Evolutionary conservation across 192 early-diverging fungal genomes (phyloP).

Genomic region (Coemansia sp.): DNA sequence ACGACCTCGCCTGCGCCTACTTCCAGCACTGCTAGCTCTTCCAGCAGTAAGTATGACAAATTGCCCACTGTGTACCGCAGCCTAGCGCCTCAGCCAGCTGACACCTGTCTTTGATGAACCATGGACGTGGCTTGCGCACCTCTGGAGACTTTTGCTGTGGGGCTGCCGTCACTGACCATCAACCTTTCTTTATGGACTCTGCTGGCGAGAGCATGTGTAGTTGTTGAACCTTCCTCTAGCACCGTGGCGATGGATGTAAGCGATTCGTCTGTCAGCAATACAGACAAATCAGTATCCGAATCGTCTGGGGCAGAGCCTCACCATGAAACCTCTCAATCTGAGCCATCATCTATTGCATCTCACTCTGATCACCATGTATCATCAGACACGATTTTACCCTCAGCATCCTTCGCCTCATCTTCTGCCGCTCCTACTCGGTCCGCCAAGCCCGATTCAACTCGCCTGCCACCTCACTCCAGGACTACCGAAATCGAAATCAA

Average conservation of each 20-base stretch:
- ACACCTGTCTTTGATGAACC: background rate
- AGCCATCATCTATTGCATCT: background rate
- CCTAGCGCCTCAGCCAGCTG: background rate
- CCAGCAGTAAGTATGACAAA: background rate
- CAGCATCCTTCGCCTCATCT: background rate
- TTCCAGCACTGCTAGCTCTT: background rate
- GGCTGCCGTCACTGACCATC: slow-evolving; percentile 2
- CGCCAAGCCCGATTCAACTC: background rate
- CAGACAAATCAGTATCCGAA: background rate
- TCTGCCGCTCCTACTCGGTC: background rate
- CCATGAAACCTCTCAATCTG: background rate
- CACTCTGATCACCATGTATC: background rate
- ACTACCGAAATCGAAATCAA: background rate
- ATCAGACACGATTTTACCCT: background rate
- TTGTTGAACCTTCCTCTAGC: background rate
- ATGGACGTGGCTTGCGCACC: background rate
- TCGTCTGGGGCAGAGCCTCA: background rate
- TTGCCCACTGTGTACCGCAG: background rate
- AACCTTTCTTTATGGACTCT: background rate
- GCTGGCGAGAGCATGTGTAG: slow-evolving; percentile 4
- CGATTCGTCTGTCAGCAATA: background rate
- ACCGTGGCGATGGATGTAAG: background rate
- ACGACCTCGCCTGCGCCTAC: background rate
- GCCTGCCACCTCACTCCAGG: background rate
- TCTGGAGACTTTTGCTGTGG: background rate